Evolutionary conservation across 768 basidiomycete genomes (phyloP).

Genomic region (Leccinum barrowsii): DNA sequence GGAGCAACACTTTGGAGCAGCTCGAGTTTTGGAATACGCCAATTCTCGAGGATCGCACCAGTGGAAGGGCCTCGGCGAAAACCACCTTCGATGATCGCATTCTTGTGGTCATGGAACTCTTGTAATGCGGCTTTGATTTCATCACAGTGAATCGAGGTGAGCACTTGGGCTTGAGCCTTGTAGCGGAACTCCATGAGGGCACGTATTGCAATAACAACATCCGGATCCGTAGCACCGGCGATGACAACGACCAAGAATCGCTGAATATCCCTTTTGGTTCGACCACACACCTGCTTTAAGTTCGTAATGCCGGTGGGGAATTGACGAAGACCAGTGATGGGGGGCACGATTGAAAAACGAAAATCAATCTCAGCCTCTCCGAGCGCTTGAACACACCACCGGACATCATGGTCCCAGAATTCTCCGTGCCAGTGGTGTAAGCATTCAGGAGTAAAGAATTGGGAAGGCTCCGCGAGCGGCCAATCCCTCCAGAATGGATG

Average conservation of each 20-base stretch:
- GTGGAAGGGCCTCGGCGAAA: slow-evolving; percentile 15
- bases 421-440: background rate
- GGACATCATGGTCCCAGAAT: background rate
- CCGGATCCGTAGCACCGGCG: slow-evolving; percentile 27
- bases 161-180: slow-evolving; percentile 26
- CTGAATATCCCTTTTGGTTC: slow-evolving; percentile 38
- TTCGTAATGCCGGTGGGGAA: slow-evolving; percentile 37
- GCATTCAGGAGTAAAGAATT: background rate
- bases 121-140: slow-evolving; percentile 21
- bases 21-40: slow-evolving; percentile 37
- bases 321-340: slow-evolving; percentile 30
- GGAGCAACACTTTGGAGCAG: background rate
- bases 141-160: slow-evolving; percentile 11
- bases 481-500: background rate
- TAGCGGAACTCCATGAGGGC: slow-evolving; percentile 39
- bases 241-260: slow-evolving; percentile 34
- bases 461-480: background rate
- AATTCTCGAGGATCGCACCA: slow-evolving; percentile 30
- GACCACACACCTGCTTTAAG: slow-evolving; percentile 41
- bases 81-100: slow-evolving; percentile 29
- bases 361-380: background rate
- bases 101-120: slow-evolving; percentile 36
- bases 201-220: slow-evolving; percentile 32
- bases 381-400: background rate
- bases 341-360: background rate